Base-by-base conservation (phyloP, 805 yeast species). In the Nakazawaea wickerhamii region DNA sequence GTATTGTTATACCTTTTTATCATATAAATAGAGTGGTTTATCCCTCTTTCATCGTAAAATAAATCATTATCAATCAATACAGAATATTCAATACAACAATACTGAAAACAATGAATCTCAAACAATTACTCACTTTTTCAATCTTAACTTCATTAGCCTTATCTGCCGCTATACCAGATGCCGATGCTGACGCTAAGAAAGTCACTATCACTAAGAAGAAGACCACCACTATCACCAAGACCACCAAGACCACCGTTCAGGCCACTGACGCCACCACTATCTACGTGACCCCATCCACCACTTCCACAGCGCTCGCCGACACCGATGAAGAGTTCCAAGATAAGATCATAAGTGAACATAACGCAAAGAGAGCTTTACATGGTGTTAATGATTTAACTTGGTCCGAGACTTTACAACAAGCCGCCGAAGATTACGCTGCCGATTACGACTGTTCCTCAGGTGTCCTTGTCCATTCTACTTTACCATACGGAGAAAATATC, bases 401-500 rank as follows among this genome's bases (percentile, higher is more conserved):
- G 93, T 73, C 75, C 45, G 51, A 60, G 6, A 60, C 66, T 0
- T 60, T 80, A 8, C 78, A 75, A 37, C 32, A 57, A 9, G 76
- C 71, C 52, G 93, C 95, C 43, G 75, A 66, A 54, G 54, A 59
- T 41, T 79, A 74, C 51, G 86, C 88, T 23, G 67, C 67, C 35
- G 42, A 60, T 25, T 73, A 73, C 54, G 70, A 69, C 35, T 80
- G 85, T 55, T 73, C 79, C 5, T 37, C 37, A 4, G 86, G 84
- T 49, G 61, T 65, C 41, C 65, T 84, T 50, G 60, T 69, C 14
- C 91, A 84, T 61, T 78, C 87, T 19, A 65, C 70, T 26, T 79
- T 82, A 7, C 69, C 70, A 17, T 81, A 80, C 58, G 93, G 93
- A 63, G 91, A 84, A 58, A 84, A 84, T 64, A 68, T 84, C 48